Evolutionary conservation across 2,329 filamentous ascomycete species (phyloP), one percentile per base, ranked within the genome.

Genomic region (Emergomyces africanus): DNA sequence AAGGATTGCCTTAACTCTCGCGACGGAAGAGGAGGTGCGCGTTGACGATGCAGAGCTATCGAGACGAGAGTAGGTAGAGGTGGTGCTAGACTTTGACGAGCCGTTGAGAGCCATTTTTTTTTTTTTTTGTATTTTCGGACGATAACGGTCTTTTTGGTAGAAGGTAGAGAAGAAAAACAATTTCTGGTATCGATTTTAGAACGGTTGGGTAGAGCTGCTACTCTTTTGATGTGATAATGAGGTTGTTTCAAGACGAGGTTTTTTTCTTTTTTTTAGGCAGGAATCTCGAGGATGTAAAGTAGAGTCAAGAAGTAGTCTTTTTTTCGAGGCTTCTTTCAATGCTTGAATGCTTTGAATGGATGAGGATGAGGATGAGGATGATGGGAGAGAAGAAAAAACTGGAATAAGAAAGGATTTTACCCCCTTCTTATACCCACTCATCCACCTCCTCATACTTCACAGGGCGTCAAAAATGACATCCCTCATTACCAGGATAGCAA

Each of bases 321-420:
- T n/a, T 48, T 25, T 48, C 12, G n/a, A 23, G 8, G 12, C 12
- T 33, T 42, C 14, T 48, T 49, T 25, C 28, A 33, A 37, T 49
- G 23, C 46, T 37, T 51, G 15, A 10, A 20, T 1, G 2, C 8
- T 57, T 25, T 57, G 37, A 35, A 57, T 49, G 25, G 33, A 20
- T 44, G 48, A 55, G 28, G 37, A 57, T 57, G 25, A 57, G n/a
- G 39, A 20, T 44, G 48, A 55, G 28, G 37, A 57, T 57, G 25
- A 57, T n/a, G n/a, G n/a, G n/a, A 41, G 20, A 41, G 5, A 23
- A 50, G 3, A 35, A 28, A 58, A 9, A 28, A 14, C 30, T 20
- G 50, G 35, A 15, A 33, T 49, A 41, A 58, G 44, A 58, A n/a
- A 15, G 56, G 56, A 37, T 41, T 42, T 20, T 5, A 51, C 18